Evolutionary conservation across 257 asterid genomes (phyloP), one percentile per base, ranked within the genome.

Genomic region (Ballota nigra): DNA sequence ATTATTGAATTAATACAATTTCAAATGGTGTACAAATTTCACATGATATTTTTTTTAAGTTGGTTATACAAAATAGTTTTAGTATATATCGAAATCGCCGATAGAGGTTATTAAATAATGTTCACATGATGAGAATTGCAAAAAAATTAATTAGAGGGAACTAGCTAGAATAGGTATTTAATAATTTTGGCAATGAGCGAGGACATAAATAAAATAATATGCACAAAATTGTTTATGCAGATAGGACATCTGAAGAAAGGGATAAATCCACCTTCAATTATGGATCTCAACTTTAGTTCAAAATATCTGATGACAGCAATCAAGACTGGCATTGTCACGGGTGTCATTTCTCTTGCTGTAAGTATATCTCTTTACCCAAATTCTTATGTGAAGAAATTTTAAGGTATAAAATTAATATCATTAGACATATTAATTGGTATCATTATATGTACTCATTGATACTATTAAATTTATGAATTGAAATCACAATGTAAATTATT

Each of bases 311-410:
- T 96, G 1, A 26, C 82, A 0, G 75, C 88, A 5, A 86, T 95
- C 82, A 89, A 88, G 79, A 95, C 97, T 56, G 99, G 99, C 82
- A 88, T 92, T 0, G 78, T 95, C 91, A 88, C 97, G 81, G 98
- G 97, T 20, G 76, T 95, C 66, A 70, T 95, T 49, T 81, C 98
- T 13, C 91, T 95, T 19, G 99, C 99, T 4, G 99, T 95, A 81
- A 79, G 97, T 69, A 22, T 19, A 26, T 26, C 1, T 26, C 29
- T 26, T 26, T 26, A n/a, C n/a, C n/a, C n/a, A n/a, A n/a, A n/a
- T n/a, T n/a, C n/a, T n/a, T n/a, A n/a, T n/a, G n/a, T n/a, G n/a
- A n/a, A n/a, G n/a, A n/a, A n/a, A n/a, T n/a, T n/a, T n/a, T n/a
- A n/a, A n/a, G n/a, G n/a, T n/a, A n/a, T n/a, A n/a, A n/a, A n/a